These are phyloP conservation scores for Hanseniaspora nectarophila DNA, from an alignment of 805 yeast genomes.

Conservation along the genomic window DNA sequence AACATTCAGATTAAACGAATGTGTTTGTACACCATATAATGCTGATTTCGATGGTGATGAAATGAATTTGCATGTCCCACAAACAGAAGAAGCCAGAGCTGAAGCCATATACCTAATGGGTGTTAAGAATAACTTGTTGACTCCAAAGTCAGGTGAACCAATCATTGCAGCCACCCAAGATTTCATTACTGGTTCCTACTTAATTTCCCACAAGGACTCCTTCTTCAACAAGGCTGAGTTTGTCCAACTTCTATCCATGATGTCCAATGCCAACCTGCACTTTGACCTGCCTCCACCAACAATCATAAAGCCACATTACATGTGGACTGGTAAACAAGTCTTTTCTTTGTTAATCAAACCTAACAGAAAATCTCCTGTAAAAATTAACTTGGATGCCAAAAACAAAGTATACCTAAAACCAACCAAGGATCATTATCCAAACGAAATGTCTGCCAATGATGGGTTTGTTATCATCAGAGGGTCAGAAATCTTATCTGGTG, in stretches of 20 bases:
- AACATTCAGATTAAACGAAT: slow-evolving; percentile 89
- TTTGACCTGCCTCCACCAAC: slow-evolving; percentile 95
- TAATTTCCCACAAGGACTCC: slow-evolving; percentile 85
- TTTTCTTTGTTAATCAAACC: slow-evolving; percentile 82
- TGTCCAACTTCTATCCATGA: slow-evolving; percentile 76
- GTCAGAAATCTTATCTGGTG: slow-evolving; percentile 78
- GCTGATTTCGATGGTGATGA: slow-evolving; percentile 99
- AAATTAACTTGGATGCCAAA: slow-evolving; percentile 86
- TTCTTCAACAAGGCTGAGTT: slow-evolving; percentile 81
- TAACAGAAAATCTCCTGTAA: slow-evolving; percentile 59
- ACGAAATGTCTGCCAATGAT: slow-evolving; percentile 95
- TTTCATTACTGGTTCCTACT: slow-evolving; percentile 91
- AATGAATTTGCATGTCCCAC: slow-evolving; percentile 97
- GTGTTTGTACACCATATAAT: slow-evolving; percentile 98
- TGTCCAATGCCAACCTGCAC: slow-evolving; percentile 82
- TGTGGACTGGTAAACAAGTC: slow-evolving; percentile 98
- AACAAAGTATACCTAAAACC: slow-evolving; percentile 84
- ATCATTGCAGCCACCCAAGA: slow-evolving; percentile 99
- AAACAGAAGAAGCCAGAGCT: slow-evolving; percentile 96
- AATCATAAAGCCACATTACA: slow-evolving; percentile 69
- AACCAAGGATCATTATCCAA: slow-evolving; percentile 47
- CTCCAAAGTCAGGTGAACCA: slow-evolving; percentile 98
- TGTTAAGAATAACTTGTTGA: slow-evolving; percentile 82
- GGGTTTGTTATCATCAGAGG: slow-evolving; percentile 87
- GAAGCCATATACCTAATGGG: slow-evolving; percentile 99